Evolutionary conservation across 2,329 filamentous ascomycete species (phyloP), one percentile per base, ranked within the genome.

Genomic region (Colletotrichum sp.): DNA sequence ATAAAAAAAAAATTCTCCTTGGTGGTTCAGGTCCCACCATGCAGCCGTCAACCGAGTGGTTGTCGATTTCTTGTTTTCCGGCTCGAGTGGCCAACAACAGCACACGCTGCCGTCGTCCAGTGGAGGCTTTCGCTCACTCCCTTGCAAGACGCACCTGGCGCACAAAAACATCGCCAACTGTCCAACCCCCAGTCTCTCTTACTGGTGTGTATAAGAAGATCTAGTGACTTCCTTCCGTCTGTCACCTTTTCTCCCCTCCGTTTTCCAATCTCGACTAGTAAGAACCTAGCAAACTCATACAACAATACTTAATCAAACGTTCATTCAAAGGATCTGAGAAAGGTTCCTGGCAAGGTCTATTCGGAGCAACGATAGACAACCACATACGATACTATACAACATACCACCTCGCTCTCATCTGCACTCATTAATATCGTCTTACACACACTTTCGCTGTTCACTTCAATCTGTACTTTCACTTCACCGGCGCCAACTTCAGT

Each of bases 141-240:
- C 55, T 36, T n/a, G 57, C 28, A 57, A 44, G 60, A 64, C 71
- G 69, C 70, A 68, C 39, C 73, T 66, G 28, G 73, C 70, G 59
- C 72, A 73, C 73, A 52, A 76, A 76, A 76, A 62, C 73, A 73
- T 76, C 73, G 73, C 73, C 73, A 76, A 68, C 73, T 76, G 70
- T 67, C 70, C 44, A 52, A 21, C 10, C 44, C 44, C 44, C 44
- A 49, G 44, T 57, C n/a, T 10, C n/a, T 44, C 49, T 30, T 39
- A 26, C 44, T 28, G 18, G 69, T 52, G 32, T 65, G 44, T 71
- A 76, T 76, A 76, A 76, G 73, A 76, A 68, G 70, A 73, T 76
- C 73, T 26, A 76, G 70, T 69, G 73, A 69, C 70, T 76, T 73
- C 32, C 36, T 60, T 52, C 62, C 16, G 30, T 65, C 64, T 76